phyloP scores from a whole-genome alignment of 345 rosid genomes.

The Turritis glabra region DNA sequence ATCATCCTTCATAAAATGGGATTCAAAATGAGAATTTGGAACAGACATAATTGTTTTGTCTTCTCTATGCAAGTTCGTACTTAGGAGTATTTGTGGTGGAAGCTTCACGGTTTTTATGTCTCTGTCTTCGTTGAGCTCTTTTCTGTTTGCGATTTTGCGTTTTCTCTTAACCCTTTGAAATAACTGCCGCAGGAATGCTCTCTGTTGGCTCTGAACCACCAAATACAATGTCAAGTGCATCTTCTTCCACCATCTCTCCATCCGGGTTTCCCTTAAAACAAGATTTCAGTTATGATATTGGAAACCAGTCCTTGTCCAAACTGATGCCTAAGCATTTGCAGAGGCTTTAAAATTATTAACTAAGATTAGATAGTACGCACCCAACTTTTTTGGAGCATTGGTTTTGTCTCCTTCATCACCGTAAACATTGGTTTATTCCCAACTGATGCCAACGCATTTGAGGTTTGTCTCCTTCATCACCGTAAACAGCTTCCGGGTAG shows the following conservation, averaged over 20 bases:
- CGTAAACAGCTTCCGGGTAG: slow-evolving; percentile 74
- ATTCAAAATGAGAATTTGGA: too few species aligned
- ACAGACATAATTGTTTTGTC: background rate
- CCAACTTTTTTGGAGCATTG: slow-evolving; percentile 5
- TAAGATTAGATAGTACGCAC: slow-evolving; percentile 26
- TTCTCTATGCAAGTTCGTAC: slow-evolving; percentile 31
- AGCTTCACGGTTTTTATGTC: slow-evolving; percentile 37
- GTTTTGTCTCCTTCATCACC: too few species aligned
- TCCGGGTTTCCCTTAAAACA: slow-evolving; percentile 26
- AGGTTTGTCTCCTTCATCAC: slow-evolving; percentile 63
- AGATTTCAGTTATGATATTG: background rate
- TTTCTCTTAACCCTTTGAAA: slow-evolving; percentile 11
- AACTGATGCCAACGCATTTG: slow-evolving; percentile 74
- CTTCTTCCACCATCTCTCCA: slow-evolving; percentile 30
- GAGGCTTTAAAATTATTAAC: slow-evolving; percentile 1
- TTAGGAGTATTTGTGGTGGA: slow-evolving; percentile 14
- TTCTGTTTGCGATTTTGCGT: slow-evolving; percentile 38
- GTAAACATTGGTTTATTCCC: too few species aligned
- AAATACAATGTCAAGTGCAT: slow-evolving; percentile 36
- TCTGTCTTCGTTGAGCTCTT: slow-evolving; percentile 38
- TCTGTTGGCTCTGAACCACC: slow-evolving; percentile 32
- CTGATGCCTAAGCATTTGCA: slow-evolving; percentile 5
- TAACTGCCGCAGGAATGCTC: slow-evolving; percentile 11
- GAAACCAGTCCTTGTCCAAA: slow-evolving; percentile 5
- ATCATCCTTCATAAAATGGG: too few species aligned